phyloP scores from a whole-genome alignment of 106 monocot species.

The Dendrobium officinale region DNA sequence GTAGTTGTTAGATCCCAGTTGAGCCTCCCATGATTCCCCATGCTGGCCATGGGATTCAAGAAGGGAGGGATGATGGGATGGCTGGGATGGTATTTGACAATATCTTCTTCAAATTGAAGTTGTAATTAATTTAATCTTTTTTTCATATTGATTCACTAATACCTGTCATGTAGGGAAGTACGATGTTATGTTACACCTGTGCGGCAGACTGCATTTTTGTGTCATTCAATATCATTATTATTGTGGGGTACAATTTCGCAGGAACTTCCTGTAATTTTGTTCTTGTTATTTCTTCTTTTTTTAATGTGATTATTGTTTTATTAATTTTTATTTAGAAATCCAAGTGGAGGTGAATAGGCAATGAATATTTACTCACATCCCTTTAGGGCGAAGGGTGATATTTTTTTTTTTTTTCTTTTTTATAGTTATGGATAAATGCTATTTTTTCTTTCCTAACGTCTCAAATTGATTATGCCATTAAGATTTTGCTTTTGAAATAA shows the following conservation, averaged over 20 bases:
- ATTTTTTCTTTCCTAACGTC: neutral
- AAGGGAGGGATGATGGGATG: too few species aligned
- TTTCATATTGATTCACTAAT: neutral
- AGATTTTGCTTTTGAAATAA: too few species aligned
- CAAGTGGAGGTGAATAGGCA: too few species aligned
- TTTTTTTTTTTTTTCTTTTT: neutral
- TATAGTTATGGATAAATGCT: neutral
- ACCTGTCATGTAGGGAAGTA: neutral
- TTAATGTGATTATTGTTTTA: neutral
- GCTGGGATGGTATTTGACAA: neutral
- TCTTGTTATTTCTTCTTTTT: neutral
- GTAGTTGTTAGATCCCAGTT: too few species aligned
- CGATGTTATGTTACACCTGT: neutral
- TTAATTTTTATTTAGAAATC: too few species aligned
- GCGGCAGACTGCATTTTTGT: neutral
- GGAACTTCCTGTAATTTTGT: neutral
- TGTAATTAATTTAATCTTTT: neutral
- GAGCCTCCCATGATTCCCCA: too few species aligned
- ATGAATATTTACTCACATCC: too few species aligned
- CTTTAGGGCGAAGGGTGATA: neutral
- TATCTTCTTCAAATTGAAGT: neutral
- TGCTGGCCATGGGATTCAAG: too few species aligned
- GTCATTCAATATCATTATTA: neutral
- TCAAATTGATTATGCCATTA: too few species aligned
- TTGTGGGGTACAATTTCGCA: neutral